phyloP scores from a whole-genome alignment of 2,329 filamentous ascomycete genomes.

The Albifimbria verrucaria region DNA sequence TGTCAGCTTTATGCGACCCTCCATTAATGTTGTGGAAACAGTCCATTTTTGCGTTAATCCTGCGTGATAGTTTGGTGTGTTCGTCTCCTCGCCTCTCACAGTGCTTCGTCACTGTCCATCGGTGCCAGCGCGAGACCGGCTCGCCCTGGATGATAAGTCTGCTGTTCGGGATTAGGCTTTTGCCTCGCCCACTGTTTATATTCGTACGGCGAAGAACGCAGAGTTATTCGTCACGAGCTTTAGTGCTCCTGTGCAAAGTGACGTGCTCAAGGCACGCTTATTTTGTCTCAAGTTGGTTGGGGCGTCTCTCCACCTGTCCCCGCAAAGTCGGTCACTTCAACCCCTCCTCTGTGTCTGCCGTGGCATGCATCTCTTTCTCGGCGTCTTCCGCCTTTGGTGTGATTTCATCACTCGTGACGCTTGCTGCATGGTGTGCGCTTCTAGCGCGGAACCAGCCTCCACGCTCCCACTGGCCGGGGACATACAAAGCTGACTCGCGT shows the following conservation, averaged over 20 bases:
- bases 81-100: too few species aligned
- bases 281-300: background rate
- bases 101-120: too few species aligned
- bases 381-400: conserved; percentile 23
- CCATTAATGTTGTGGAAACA: too few species aligned
- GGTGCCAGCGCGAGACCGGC: background rate
- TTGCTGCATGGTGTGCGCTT: conserved; percentile 5
- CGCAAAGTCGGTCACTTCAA: background rate
- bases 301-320: background rate
- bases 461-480: conserved; percentile 72
- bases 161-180: too few species aligned
- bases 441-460: conserved; percentile 71
- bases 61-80: too few species aligned
- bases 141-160: background rate
- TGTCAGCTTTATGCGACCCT: too few species aligned
- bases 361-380: background rate
- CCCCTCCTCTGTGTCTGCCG: background rate
- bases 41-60: too few species aligned
- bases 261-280: background rate
- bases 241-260: too few species aligned
- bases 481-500: conserved; percentile 63
- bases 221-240: background rate
- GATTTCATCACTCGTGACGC: conserved; percentile 15
- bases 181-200: background rate
- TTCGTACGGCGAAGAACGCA: background rate